Evolutionary conservation across 129 eudicot genomes (phyloP).

Genomic region (Tagetes erecta): DNA sequence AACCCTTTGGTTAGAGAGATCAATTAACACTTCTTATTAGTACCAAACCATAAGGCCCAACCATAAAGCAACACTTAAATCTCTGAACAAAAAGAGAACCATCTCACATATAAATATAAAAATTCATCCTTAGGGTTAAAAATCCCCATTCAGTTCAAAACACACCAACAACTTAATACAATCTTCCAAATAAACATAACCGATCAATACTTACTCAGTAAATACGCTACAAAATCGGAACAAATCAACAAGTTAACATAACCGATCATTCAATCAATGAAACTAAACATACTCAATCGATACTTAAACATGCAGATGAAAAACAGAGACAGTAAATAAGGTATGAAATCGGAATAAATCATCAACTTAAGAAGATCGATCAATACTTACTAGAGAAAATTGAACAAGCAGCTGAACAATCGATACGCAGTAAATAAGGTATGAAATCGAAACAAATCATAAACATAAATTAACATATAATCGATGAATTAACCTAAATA

Average conservation of each 20-base stretch:
- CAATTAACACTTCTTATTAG: too few relatives aligned
- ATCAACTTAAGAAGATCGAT: too few relatives aligned
- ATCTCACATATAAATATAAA: background rate
- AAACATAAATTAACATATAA: too few relatives aligned
- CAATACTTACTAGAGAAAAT: too few relatives aligned
- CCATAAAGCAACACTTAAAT: background rate
- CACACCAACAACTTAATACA: background rate
- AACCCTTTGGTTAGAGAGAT: too few relatives aligned
- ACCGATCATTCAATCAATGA: slow-evolving; percentile 14
- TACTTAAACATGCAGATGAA: background rate
- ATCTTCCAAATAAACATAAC: too few relatives aligned
- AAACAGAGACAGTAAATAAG: too few relatives aligned
- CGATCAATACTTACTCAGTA: too few relatives aligned
- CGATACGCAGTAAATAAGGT: too few relatives aligned
- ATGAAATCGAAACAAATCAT: too few relatives aligned
- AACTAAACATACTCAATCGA: background rate
- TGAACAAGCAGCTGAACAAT: background rate
- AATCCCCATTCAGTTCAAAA: background rate
- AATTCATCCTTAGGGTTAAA: background rate
- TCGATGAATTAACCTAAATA: too few relatives aligned
- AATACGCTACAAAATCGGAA: slow-evolving; percentile 9
- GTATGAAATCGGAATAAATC: too few relatives aligned
- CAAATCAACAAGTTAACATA: background rate
- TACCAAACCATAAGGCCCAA: background rate
- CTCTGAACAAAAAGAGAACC: background rate